These are phyloP conservation scores for Fraxinus greggii DNA, from an alignment of 305 asterid species.

Conservation along the genomic window DNA sequence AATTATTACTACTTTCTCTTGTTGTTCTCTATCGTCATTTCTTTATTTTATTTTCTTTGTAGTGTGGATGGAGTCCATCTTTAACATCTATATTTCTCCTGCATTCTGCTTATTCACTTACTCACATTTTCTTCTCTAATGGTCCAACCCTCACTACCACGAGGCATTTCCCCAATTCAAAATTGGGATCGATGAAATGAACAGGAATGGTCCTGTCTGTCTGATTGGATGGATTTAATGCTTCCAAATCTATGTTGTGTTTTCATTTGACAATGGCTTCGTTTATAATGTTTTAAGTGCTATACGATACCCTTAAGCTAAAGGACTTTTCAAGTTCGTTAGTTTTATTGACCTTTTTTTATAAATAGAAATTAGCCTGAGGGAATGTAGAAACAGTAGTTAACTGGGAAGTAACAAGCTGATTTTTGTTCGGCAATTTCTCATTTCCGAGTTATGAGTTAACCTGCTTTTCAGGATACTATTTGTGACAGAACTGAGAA, in stretches of 20 bases:
- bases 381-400: neutral
- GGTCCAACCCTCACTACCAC: neutral
- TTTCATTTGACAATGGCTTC: neutral
- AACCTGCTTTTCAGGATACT: neutral
- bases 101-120: neutral
- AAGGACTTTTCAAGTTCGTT: neutral
- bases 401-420: neutral
- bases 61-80: neutral
- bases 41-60: neutral
- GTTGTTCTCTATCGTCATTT: neutral
- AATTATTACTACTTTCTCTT: neutral
- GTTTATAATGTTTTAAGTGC: neutral
- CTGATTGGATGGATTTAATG: neutral
- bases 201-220: neutral
- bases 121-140: neutral
- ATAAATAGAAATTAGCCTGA: neutral
- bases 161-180: neutral
- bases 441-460: neutral
- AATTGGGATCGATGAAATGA: neutral
- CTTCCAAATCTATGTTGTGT: neutral
- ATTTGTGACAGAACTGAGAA: neutral
- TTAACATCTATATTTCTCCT: neutral
- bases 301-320: neutral
- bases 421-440: neutral
- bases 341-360: neutral